Percentiles rank a stretch among this genome's conserved stretches.
Evolutionary conservation across 768 basidiomycete species (phyloP).

Genomic region (Trametopsis cervina): DNA sequence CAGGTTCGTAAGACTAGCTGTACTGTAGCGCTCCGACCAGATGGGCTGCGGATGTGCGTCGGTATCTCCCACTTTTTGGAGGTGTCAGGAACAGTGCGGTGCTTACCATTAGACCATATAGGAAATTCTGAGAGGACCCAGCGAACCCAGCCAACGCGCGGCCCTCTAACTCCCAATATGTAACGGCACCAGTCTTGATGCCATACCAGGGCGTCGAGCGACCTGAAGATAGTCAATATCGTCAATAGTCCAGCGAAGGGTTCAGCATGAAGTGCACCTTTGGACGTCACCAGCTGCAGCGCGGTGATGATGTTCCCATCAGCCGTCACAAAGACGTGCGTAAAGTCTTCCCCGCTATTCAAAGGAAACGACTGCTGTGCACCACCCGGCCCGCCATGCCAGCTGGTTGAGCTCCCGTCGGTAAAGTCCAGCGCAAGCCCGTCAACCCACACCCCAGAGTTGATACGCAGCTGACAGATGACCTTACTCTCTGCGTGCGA

Average conservation of each 20-base stretch:
- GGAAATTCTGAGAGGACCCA: not conserved
- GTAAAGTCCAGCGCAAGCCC: constrained; percentile 4
- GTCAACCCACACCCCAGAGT: not conserved
- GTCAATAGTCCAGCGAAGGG: too few relatives aligned
- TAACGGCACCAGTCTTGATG: not conserved
- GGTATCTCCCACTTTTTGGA: too few relatives aligned
- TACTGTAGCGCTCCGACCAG: constrained; percentile 1
- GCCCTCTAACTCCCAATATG: not conserved
- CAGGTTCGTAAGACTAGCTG: not conserved
- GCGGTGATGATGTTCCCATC: not conserved
- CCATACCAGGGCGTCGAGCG: constrained; percentile 2
- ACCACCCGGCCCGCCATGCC: constrained; percentile 1
- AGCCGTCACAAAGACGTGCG: not conserved
- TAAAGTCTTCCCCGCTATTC: constrained; percentile 1
- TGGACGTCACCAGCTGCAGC: constrained; percentile 3
- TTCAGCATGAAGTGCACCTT: too few relatives aligned
- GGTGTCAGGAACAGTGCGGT: too few relatives aligned
- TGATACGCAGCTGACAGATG: not conserved
- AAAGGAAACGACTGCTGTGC: not conserved
- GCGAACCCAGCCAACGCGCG: constrained; percentile 1
- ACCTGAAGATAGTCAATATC: too few relatives aligned
- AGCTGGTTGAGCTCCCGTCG: constrained; percentile 1
- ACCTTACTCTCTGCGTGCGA: not conserved
- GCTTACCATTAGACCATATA: constrained; percentile 1
- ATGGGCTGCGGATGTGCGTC: too few relatives aligned